Evolutionary conservation across 176 grass and related monocot species (phyloP).

Genomic region (Raddia distichophylla): DNA sequence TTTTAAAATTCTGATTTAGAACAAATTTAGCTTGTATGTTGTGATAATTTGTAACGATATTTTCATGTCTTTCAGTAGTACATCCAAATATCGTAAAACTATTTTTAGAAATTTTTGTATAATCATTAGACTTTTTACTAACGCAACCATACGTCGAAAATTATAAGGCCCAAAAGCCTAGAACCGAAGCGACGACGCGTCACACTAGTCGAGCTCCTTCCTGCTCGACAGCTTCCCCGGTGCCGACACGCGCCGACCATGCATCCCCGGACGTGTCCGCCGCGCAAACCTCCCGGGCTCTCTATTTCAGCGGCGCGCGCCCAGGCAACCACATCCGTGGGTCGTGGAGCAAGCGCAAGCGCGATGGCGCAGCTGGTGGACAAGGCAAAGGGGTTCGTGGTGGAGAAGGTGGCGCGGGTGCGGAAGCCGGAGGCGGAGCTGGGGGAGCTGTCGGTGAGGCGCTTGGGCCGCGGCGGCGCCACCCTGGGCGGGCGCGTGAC

Average conservation of each 20-base stretch:
- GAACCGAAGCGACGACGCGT: not conserved
- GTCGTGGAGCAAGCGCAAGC: not conserved
- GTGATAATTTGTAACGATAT: too few species aligned
- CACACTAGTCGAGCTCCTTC: not conserved
- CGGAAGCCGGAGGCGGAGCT: constrained; percentile 77
- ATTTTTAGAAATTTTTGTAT: too few species aligned
- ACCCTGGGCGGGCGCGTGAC: constrained; percentile 49
- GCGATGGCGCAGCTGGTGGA: constrained; percentile 67
- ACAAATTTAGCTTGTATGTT: too few species aligned
- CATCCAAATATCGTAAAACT: too few species aligned
- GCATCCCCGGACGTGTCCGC: constrained; percentile 11
- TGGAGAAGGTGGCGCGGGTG: constrained; percentile 54
- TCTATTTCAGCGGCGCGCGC: constrained; percentile 14
- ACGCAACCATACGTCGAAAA: too few species aligned
- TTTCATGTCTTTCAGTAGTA: too few species aligned
- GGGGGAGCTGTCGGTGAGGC: constrained; percentile 47
- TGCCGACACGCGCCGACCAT: constrained; percentile 37
- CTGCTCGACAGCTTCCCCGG: not conserved
- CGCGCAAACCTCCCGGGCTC: not conserved
- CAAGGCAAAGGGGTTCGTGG: constrained; percentile 71
- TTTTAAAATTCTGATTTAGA: too few species aligned
- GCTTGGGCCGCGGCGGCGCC: constrained; percentile 53
- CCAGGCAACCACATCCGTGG: too few species aligned
- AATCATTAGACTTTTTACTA: too few species aligned
- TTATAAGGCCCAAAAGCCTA: too few species aligned